Conservation (phyloP, 441 rosid species). For the Biscutella laevigata region DNA sequence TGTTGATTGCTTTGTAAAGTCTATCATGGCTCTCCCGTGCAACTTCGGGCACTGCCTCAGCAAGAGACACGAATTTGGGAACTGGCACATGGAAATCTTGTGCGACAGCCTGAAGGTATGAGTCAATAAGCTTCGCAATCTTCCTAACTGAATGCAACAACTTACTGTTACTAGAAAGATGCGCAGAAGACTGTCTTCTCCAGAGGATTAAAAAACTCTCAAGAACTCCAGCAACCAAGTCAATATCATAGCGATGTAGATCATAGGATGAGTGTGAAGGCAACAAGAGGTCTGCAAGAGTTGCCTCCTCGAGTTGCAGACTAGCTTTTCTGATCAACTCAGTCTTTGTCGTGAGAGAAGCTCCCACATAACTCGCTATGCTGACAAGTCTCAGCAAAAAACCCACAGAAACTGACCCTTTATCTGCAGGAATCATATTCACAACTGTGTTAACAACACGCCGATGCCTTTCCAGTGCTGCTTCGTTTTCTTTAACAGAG, state of each 20-base stretch:
- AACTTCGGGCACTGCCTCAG: slow-evolving; percentile 63
- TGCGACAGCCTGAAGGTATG: slow-evolving; percentile 74
- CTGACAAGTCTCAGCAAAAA: slow-evolving; percentile 81
- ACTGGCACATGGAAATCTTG: slow-evolving; percentile 63
- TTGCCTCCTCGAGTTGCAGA: slow-evolving; percentile 74
- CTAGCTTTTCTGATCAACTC: slow-evolving; percentile 67
- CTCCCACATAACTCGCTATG: slow-evolving; percentile 62
- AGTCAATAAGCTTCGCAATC: slow-evolving; percentile 63
- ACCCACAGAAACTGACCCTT: slow-evolving; percentile 74
- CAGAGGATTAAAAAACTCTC: slow-evolving; percentile 62
- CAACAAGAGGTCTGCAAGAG: slow-evolving; percentile 47
- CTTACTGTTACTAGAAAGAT: slow-evolving; percentile 36
- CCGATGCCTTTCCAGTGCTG: slow-evolving; percentile 37
- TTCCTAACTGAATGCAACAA: slow-evolving; percentile 44
- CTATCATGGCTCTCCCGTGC: slow-evolving; percentile 69
- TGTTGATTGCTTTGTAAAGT: slow-evolving; percentile 84
- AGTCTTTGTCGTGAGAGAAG: slow-evolving; percentile 54
- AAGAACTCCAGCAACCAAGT: slow-evolving; percentile 57
- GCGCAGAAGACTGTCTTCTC: slow-evolving; percentile 54
- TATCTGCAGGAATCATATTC: slow-evolving; percentile 76
- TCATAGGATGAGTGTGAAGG: slow-evolving; percentile 47
- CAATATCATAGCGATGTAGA: slow-evolving; percentile 45
- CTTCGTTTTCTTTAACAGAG: slow-evolving; percentile 41
- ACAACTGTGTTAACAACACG: slow-evolving; percentile 64
- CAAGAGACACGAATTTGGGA: slow-evolving; percentile 46